Evolutionary conservation across 257 asterid species (phyloP), one percentile per base, ranked within the genome.

Genomic region (Solanum dulcamara): DNA sequence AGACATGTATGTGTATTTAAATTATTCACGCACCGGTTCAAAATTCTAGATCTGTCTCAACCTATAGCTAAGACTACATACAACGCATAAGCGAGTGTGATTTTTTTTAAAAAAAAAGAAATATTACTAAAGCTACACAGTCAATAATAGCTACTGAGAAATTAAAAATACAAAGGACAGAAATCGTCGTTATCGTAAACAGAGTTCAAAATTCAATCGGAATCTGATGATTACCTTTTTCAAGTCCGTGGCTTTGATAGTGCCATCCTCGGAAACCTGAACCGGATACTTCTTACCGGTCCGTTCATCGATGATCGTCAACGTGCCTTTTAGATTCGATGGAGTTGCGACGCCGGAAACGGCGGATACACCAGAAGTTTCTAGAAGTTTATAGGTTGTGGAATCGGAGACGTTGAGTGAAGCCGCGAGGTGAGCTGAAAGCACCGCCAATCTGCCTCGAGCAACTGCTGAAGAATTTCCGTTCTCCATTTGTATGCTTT

Each of bases 231-330:
- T 77, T 3, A 94, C 99, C 98, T 92, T 95, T 64, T 96, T 96
- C 13, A 96, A 87, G 91, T 96, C 98, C 89, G 98, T 91, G 84
- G 99, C 98, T 87, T 87, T 96, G 88, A 94, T 72, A 12, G 98
- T 94, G 88, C 98, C 99, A 10, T 94, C 94, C 84, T 94, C 95
- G 8, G 99, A 91, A 72, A 96, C 96, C 90, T 91, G 98, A 89
- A 94, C 89, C 91, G 90, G 94, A 84, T 95, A 95, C 87, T 37
- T 92, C 55, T 92, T 92, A 5, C 97, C 94, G 33, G 98, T 94
- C 64, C 99, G 93, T 80, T 93, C 97, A 84, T 96, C 99, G 57
- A 94, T 87, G 88, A 96, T 80, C 74, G 91, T 86, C 90, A 96
- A 46, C 40, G 91, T 84, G 12, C 99, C 99, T 80, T 82, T 94